phyloP scores from a whole-genome alignment of 1,284 basidiomycete species.

The Ceratobasidium sp. region DNA sequence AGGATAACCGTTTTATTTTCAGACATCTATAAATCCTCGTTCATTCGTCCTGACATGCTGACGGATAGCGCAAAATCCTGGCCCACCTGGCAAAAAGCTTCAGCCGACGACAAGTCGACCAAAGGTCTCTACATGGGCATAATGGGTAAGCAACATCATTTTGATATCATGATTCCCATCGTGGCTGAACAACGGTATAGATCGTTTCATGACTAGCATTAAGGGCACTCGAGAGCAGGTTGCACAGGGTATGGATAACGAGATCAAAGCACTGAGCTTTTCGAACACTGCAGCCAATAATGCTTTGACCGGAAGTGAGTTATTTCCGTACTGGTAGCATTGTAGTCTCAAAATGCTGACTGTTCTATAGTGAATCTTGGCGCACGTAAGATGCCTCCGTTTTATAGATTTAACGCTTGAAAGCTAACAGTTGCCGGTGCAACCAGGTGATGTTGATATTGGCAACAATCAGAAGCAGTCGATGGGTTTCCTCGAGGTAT shows the following conservation, averaged over 20 bases:
- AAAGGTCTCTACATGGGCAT: neutral
- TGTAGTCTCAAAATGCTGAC: neutral
- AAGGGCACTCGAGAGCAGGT: neutral
- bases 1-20: neutral
- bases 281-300: neutral
- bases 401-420: too few species aligned
- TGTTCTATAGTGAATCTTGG: constrained; percentile 4
- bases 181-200: neutral
- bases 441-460: too few species aligned
- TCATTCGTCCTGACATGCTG: constrained; percentile 1
- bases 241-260: neutral
- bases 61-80: neutral
- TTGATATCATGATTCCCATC: neutral
- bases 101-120: neutral
- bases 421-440: too few species aligned
- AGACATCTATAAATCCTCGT: constrained; percentile 1
- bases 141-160: neutral
- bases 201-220: neutral
- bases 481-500: too few species aligned
- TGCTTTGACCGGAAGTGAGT: neutral
- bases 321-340: neutral
- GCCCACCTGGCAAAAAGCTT: neutral
- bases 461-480: too few species aligned
- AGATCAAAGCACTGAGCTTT: neutral
- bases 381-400: neutral